These are phyloP conservation scores for Coniella vitis DNA, from an alignment of 2,329 filamentous ascomycete species.

Conservation along the genomic window DNA sequence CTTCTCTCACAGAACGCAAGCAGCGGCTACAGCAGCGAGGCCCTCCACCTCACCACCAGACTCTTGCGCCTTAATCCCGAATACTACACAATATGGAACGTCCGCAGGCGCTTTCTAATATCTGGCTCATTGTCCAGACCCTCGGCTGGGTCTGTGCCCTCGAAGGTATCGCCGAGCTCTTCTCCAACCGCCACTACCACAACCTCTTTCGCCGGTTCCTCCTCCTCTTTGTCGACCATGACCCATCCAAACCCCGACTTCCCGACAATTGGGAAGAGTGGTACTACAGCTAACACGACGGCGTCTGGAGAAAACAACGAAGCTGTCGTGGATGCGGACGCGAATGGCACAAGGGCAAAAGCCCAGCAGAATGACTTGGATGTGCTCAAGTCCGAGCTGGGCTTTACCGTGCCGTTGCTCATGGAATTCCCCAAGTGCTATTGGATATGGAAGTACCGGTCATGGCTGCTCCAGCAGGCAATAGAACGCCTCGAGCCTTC, in stretches of 20 bases:
- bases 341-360: slow-evolving; percentile 6
- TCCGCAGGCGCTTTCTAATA: slow-evolving; percentile 65
- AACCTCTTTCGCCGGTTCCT: slow-evolving; percentile 58
- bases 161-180: slow-evolving; percentile 48
- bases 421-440: slow-evolving; percentile 92
- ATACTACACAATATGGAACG: slow-evolving; percentile 89
- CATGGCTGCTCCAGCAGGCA: slow-evolving; percentile 74
- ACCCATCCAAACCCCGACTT: slow-evolving; percentile 39
- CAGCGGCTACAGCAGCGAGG: slow-evolving; percentile 43
- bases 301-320: not conserved
- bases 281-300: slow-evolving; percentile 44
- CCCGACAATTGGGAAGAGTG: slow-evolving; percentile 46
- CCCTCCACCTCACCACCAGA: slow-evolving; percentile 63
- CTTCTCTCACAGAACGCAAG: slow-evolving; percentile 36
- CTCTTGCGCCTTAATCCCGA: slow-evolving; percentile 74
- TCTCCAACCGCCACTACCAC: slow-evolving; percentile 48
- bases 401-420: slow-evolving; percentile 77
- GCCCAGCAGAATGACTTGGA: slow-evolving; percentile 31
- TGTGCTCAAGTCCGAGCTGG: slow-evolving; percentile 65
- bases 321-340: slow-evolving; percentile 7
- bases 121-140: slow-evolving; percentile 51
- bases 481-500: slow-evolving; percentile 53
- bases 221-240: slow-evolving; percentile 44
- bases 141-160: slow-evolving; percentile 44
- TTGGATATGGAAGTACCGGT: slow-evolving; percentile 97